Base-by-base conservation (phyloP, 768 basidiomycete species). In the Myochromella boudieri region DNA sequence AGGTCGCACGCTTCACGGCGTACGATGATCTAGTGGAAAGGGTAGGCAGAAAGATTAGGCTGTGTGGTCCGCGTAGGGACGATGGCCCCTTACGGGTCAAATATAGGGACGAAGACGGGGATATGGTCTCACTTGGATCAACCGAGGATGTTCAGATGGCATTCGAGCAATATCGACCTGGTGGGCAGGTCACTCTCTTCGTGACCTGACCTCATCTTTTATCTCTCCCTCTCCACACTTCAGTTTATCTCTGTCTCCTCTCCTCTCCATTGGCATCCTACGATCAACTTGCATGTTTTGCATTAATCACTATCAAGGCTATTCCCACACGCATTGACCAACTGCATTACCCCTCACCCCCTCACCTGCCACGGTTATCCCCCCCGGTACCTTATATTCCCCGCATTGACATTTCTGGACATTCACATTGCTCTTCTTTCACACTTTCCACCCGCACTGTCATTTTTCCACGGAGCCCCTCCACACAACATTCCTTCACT, bases 101-200 rank as follows among this genome's bases (percentile, higher is more conserved):
- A 64, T 95, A 95, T 66, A 82, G 75, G 64, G 93, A 95, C 65
- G 93, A 95, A 61, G 93, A 95, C 58, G 92, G 92, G 18, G 93
- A 95, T 61, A 74, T 92, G 77, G 81, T 95, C 37, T 87, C 83
- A 24, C 76, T 95, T 51, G 87, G 86, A 12, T 91, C 89, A 36
- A 92, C 91, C 27, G 93, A 95, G 64, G 93, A 95, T 62, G 87
- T 95, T 27, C 88, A 91, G 57, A 91, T 95, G 81, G 93, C 93
- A 29, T 94, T 95, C 54, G 92, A 94, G 67, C 78, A 84, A 48
- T 85, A 80, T 67, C 76, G 82, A 53, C 82, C 85, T 24, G 85
- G 85, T n/a, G 81, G 81, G 51, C 89, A 89, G 67, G 87, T 91
- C 48, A 86, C 82, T 14, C 76, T 91, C 38, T 89, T 82, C 66